Conservation (phyloP, 2,329 filamentous ascomycete genomes). For the Rachicladosporium sp. region DNA sequence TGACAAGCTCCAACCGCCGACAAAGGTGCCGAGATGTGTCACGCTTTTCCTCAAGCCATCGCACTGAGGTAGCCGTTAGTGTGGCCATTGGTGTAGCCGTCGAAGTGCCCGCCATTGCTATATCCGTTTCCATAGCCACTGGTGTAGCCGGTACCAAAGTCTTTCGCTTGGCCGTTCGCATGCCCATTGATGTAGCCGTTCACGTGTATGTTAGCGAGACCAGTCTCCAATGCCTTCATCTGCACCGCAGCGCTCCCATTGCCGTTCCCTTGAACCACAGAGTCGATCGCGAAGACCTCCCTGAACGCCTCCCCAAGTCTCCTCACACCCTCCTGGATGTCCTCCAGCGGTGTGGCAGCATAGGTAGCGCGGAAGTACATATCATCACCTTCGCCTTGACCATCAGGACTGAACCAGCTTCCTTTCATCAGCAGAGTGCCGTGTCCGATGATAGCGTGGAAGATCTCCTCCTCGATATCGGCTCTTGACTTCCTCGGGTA, state of each 20-base stretch:
- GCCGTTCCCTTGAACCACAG: constrained; percentile 2
- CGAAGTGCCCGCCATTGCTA: too few species aligned
- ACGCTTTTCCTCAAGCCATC: too few species aligned
- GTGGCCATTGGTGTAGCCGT: too few species aligned
- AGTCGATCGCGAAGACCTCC: constrained; percentile 41
- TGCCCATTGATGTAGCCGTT: too few species aligned
- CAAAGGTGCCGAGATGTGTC: too few species aligned
- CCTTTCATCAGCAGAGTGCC: constrained; percentile 74
- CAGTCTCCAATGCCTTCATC: too few species aligned
- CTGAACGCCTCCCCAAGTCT: constrained; percentile 65
- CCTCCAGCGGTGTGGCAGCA: constrained; percentile 54
- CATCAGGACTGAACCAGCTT: constrained; percentile 81
- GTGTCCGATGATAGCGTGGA: constrained; percentile 59
- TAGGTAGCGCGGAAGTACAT: constrained; percentile 87
- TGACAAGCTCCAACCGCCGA: too few species aligned
- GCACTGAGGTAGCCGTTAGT: too few species aligned
- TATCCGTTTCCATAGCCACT: too few species aligned
- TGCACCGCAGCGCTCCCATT: background rate
- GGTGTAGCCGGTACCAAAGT: too few species aligned
- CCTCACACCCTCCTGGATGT: constrained; percentile 38
- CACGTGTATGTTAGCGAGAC: too few species aligned
- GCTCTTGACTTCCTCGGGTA: constrained; percentile 41
- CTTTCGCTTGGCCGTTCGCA: too few species aligned
- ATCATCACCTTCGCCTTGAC: constrained; percentile 42
- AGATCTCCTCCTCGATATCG: constrained; percentile 75